Conservation (phyloP, 2,329 filamentous ascomycete species). For the Colletotrichum sp. region DNA sequence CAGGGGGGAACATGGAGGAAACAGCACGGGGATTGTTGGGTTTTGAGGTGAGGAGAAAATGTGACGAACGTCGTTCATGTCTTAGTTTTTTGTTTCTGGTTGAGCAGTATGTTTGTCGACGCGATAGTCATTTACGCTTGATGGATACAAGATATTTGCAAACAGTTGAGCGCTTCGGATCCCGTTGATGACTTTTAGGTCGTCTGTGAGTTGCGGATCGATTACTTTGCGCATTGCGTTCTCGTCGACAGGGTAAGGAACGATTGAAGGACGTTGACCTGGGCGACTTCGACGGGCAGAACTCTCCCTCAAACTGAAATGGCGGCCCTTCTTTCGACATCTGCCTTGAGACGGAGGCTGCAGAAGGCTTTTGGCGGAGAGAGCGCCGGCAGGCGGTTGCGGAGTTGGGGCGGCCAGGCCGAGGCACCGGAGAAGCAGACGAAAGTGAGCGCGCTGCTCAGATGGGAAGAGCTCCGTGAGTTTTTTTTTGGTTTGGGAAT, state of each 20-base stretch:
- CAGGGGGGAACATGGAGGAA: neutral
- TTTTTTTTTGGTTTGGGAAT: neutral
- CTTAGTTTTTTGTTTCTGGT: accelerated
- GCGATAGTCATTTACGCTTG: neutral
- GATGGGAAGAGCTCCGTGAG: constrained; percentile 10
- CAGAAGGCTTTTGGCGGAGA: neutral
- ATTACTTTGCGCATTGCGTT: neutral
- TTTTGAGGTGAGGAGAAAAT: neutral
- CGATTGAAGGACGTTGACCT: neutral
- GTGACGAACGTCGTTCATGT: neutral
- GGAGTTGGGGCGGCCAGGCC: neutral
- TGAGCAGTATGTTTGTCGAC: neutral
- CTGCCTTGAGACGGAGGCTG: neutral
- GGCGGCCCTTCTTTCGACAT: neutral
- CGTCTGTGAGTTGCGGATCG: neutral
- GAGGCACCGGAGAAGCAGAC: neutral
- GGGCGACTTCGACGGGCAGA: neutral
- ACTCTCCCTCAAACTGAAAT: neutral
- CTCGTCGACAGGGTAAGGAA: neutral
- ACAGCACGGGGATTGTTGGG: neutral
- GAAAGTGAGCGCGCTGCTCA: neutral
- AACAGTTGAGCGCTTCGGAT: neutral
- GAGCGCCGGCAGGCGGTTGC: neutral
- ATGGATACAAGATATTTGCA: neutral
- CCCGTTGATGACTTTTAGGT: neutral